Evolutionary conservation across 1,284 basidiomycete species (phyloP).

Genomic region (Prillingera fragicola): DNA sequence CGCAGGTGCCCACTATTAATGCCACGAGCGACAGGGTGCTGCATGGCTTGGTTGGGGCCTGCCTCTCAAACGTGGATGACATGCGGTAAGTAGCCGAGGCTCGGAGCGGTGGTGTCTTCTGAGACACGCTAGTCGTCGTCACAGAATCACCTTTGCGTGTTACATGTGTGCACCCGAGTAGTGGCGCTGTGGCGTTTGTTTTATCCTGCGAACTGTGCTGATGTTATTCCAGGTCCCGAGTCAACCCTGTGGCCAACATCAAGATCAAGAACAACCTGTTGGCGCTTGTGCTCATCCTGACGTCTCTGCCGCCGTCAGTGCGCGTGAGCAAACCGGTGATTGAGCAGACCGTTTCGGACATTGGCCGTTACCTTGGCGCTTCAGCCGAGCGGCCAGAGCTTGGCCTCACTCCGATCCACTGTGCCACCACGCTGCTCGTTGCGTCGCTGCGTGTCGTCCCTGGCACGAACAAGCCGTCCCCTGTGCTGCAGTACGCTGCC

Average conservation of each 20-base stretch:
- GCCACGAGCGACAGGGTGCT: slow-evolving; percentile 54
- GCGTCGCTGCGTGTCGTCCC: slow-evolving; percentile 48
- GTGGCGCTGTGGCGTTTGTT: background rate
- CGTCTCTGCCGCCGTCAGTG: slow-evolving; percentile 64
- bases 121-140: background rate
- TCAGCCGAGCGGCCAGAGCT: slow-evolving; percentile 57
- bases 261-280: slow-evolving; percentile 90
- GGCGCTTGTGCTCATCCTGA: slow-evolving; percentile 77
- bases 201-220: background rate
- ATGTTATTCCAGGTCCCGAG: slow-evolving; percentile 60
- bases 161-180: background rate
- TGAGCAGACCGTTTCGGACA: slow-evolving; percentile 77
- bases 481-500: slow-evolving; percentile 66
- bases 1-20: slow-evolving; percentile 31
- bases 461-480: slow-evolving; percentile 22
- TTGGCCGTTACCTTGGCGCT: slow-evolving; percentile 65
- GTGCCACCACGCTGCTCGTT: slow-evolving; percentile 71
- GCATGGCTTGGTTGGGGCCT: slow-evolving; percentile 79
- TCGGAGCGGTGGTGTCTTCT: no score
- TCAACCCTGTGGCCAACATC: slow-evolving; percentile 67
- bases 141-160: background rate
- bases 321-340: slow-evolving; percentile 69
- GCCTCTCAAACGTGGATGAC: slow-evolving; percentile 79
- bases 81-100: slow-evolving; percentile 63
- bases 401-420: slow-evolving; percentile 80